Evolutionary conservation across 2,329 filamentous ascomycete genomes (phyloP), one percentile per base, ranked within the genome.

Genomic region (Xylariaceae sp.): DNA sequence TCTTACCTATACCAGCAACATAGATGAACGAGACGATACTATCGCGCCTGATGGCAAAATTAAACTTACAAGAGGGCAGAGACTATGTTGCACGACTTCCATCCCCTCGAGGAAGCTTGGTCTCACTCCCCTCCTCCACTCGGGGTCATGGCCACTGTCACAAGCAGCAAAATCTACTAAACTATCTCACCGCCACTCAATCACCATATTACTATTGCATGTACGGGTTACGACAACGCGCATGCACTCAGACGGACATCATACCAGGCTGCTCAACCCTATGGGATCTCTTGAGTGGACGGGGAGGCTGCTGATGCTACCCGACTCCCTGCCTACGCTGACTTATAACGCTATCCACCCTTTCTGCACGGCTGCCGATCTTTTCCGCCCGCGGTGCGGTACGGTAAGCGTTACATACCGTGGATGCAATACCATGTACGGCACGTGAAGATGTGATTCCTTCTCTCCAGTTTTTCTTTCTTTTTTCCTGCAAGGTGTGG

Each of bases 111-210:
- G n/a, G n/a, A n/a, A n/a, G n/a, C n/a, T n/a, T n/a, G n/a, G n/a
- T n/a, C 26, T 30, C 24, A 30, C 13, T 15, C n/a, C n/a, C 35
- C 35, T 35, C 16, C 32, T 33, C 27, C 35, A 18, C 35, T 35
- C 36, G 26, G 40, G 35, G 35, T 16, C 32, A 29, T 37, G 27
- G 24, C 23, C 23, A 21, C 9, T 39, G 26, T 8, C 13, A n/a
- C 15, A 23, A 21, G 39, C 13, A 42, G 18, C 23, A 29, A n/a
- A n/a, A 8, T 20, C 21, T 18, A 15, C 3, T 7, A 6, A n/a
- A n/a, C n/a, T 33, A 53, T 43, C 54, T 53, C 54, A 57, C 54
- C 54, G 54, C 54, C 26, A 52, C 27, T 55, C 43, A 43, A 42
- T 52, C 48, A 52, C 43, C 20, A 13, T 47, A 36, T 47, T 43